Conservation (phyloP, 106 monocot species). For the Dioscorea alata region DNA sequence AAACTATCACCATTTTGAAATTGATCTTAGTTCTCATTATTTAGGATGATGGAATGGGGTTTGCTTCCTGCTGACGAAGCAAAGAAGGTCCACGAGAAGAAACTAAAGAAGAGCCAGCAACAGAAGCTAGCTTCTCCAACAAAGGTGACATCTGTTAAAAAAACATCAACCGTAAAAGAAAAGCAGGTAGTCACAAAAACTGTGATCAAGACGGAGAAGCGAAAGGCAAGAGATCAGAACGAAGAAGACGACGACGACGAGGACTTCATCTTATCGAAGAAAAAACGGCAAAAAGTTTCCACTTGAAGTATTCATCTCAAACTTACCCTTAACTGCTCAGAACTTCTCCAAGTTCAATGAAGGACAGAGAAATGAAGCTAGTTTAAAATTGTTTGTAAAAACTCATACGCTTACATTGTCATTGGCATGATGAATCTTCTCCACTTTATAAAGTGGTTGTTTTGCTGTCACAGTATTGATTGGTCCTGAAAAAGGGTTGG, state of each 20-base stretch:
- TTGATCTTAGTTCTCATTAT: not conserved
- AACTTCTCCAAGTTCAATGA: too few species aligned
- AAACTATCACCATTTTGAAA: not conserved
- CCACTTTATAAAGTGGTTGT: too few species aligned
- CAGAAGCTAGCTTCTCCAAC: conserved; percentile 44
- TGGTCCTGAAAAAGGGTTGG: too few species aligned
- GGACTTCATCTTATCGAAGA: conserved; percentile 1
- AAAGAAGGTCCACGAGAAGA: conserved; percentile 51
- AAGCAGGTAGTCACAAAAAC: conserved; percentile 13
- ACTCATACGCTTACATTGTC: too few species aligned
- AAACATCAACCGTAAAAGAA: conserved; percentile 16
- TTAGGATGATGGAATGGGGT: conserved; percentile 91
- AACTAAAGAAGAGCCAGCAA: conserved; percentile 31
- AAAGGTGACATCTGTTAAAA: conserved; percentile 33
- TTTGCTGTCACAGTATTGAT: too few species aligned
- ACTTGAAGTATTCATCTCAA: not conserved
- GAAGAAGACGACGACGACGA: conserved; percentile 13
- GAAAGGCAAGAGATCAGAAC: conserved; percentile 20
- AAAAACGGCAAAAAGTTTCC: conserved; percentile 8
- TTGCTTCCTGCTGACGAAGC: conserved; percentile 54
- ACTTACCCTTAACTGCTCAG: too few species aligned
- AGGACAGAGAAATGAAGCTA: too few species aligned
- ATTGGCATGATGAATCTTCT: too few species aligned
- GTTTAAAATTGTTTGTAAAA: too few species aligned
- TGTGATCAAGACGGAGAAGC: conserved; percentile 27